Conservation (phyloP, 768 basidiomycete species). For the Sarcomyxa edulis region DNA sequence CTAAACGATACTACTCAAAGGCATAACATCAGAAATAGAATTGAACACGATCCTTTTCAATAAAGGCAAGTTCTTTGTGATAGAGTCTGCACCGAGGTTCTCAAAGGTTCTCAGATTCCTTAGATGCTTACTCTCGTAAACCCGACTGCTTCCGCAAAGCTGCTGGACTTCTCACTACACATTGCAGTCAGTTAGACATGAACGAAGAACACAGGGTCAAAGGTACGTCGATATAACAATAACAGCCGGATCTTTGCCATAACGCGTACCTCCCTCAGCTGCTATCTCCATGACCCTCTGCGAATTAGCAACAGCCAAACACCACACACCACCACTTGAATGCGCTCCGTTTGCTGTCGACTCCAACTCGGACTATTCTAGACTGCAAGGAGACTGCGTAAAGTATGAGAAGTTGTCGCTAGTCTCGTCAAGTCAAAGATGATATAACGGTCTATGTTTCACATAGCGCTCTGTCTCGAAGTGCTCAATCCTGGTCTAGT, state of each 20-base stretch:
- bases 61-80: too few relatives aligned
- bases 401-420: too few relatives aligned
- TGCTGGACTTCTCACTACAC: conserved; percentile 38
- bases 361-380: conserved; percentile 9
- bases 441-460: too few relatives aligned
- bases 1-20: too few relatives aligned
- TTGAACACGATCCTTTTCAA: too few relatives aligned
- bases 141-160: conserved; percentile 63
- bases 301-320: conserved; percentile 70
- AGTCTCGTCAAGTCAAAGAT: too few relatives aligned
- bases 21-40: too few relatives aligned
- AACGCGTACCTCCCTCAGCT: conserved; percentile 34
- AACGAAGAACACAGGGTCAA: conserved; percentile 56
- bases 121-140: conserved; percentile 37
- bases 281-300: conserved; percentile 77
- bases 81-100: too few relatives aligned
- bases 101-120: conserved; percentile 26
- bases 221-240: conserved; percentile 29
- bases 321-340: conserved; percentile 64
- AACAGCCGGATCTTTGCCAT: neutral
- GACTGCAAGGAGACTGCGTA: conserved; percentile 42
- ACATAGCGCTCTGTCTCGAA: conserved; percentile 63
- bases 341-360: conserved; percentile 36
- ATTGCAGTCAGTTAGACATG: conserved; percentile 54
- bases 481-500: conserved; percentile 81